phyloP scores from a whole-genome alignment of 1,284 basidiomycete genomes.

The Cryptococcus hybrid region DNA sequence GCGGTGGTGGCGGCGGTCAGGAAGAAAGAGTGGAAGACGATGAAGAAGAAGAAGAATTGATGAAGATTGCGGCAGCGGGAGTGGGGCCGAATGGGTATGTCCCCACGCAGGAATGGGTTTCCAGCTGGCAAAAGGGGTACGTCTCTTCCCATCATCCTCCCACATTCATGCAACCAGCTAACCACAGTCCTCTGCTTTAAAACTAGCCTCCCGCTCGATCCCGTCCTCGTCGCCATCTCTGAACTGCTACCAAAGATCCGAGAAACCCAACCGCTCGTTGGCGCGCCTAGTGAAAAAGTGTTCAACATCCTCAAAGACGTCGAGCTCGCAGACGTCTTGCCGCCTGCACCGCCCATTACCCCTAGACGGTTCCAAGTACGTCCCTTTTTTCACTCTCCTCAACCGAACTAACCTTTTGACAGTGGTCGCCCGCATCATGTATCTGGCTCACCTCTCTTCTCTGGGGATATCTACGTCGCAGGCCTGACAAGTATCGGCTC shows the following conservation, averaged over 20 bases:
- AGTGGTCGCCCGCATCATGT: conserved; percentile 87
- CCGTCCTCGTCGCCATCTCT: conserved; percentile 75
- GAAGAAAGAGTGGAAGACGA: conserved; percentile 29
- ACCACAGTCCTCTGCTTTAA: neutral
- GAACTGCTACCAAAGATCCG: conserved; percentile 86
- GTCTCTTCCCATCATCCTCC: conserved; percentile 8
- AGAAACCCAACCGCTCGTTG: conserved; percentile 57
- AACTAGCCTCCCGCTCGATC: conserved; percentile 65
- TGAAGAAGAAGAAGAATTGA: conserved; percentile 57
- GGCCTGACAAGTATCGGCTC: conserved; percentile 77
- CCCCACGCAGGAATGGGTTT: conserved; percentile 91
- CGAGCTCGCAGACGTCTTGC: conserved; percentile 70
- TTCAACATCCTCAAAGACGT: conserved; percentile 60
- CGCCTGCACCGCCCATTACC: conserved; percentile 62
- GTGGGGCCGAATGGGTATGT: conserved; percentile 85
- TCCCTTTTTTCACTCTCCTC: neutral
- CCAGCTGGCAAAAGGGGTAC: conserved; percentile 51
- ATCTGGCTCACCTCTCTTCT: conserved; percentile 86
- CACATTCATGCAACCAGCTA: too few relatives aligned
- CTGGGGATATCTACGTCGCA: conserved; percentile 88
- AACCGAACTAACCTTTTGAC: neutral
- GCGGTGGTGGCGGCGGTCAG: conserved; percentile 50
- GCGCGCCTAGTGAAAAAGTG: conserved; percentile 54
- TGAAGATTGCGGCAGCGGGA: conserved; percentile 62
- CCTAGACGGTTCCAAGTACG: conserved; percentile 71